These are phyloP conservation scores for Catenaria anguillulae DNA, from an alignment of 371 early-diverging fungal species.

Conservation along the genomic window DNA sequence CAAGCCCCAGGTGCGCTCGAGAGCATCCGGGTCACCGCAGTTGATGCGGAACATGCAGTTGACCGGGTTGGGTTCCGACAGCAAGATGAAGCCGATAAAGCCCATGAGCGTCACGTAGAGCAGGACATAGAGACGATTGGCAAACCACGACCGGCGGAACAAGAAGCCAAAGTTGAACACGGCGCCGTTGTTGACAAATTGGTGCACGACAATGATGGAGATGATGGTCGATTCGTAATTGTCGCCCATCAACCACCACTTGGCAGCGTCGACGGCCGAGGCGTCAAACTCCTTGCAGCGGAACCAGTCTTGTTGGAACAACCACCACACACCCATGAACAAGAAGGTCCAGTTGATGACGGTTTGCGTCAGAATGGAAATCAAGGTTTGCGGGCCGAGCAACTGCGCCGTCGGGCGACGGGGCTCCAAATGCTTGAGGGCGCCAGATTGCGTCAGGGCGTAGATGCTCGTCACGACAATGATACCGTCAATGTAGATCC, in stretches of 20 bases:
- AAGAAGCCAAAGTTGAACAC: conserved; percentile 49
- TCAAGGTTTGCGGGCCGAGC: conserved; percentile 45
- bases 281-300: conserved; percentile 59
- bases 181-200: conserved; percentile 44
- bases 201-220: conserved; percentile 39
- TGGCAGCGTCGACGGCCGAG: conserved; percentile 31
- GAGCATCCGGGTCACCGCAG: conserved; percentile 42
- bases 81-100: conserved; percentile 31
- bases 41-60: conserved; percentile 56
- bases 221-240: conserved; percentile 55
- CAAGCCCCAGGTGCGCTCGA: conserved; percentile 36
- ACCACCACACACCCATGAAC: conserved; percentile 29
- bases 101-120: conserved; percentile 36
- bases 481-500: conserved; percentile 60
- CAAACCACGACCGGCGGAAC: conserved; percentile 42
- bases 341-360: conserved; percentile 49
- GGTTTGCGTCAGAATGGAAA: conserved; percentile 46
- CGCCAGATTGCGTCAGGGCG: conserved; percentile 48
- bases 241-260: conserved; percentile 68
- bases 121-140: conserved; percentile 42
- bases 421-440: conserved; percentile 35
- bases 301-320: conserved; percentile 53
- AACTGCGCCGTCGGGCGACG: conserved; percentile 54
- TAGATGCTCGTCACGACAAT: conserved; percentile 43
- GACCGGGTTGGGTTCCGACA: conserved; percentile 55